Base-by-base conservation (phyloP, 345 rosid genomes). In the Eucalyptus tenuipes region DNA sequence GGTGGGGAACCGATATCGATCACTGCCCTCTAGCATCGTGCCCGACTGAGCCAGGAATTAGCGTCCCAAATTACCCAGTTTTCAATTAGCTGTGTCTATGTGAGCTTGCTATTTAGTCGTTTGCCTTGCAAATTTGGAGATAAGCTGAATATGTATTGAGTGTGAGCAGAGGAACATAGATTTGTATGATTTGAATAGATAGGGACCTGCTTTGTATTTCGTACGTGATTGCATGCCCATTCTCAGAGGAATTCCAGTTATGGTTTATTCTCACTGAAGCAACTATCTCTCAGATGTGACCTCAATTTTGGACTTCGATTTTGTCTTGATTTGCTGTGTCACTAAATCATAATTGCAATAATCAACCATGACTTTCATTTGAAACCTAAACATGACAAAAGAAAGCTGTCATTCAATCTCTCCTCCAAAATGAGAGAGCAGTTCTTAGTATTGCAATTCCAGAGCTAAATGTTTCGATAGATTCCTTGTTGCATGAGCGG, bases 1-100 rank as follows among this genome's bases (percentile, higher is more conserved):
- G 99, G 99, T 97, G 99, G 99, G 99, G 99, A 2, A 92, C 96
- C 1, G 89, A 93, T 10, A n/a, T 93, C 42, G 99, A 97, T 87
- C 99, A 97, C 90, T 98, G 99, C 59, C 98, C 99, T 55, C 94
- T 97, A 42, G 99, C 99, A 1, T 29, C 94, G 3, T 97, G 99
- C 50, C 99, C 98, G 1, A 95, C 99, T 0, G 96, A 95, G 31
- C 97, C 96, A 5, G 99, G 99, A 13, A 94, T 96, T 75, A 75
- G 13, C 20, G 96, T 88, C 49, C 85, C 94, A 42, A 95, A 95
- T 61, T 97, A 98, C 86, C 99, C 97, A 0, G 94, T 94, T 53
- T 94, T 90, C 88, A 89, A 64, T 87, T 90, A 88, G 86, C 88
- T 81, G 80, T 25, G 86, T 48, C 47, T 40, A 18, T 75, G 82